Conservation (phyloP, 257 asterid genomes). For the Jacaranda copaia region DNA sequence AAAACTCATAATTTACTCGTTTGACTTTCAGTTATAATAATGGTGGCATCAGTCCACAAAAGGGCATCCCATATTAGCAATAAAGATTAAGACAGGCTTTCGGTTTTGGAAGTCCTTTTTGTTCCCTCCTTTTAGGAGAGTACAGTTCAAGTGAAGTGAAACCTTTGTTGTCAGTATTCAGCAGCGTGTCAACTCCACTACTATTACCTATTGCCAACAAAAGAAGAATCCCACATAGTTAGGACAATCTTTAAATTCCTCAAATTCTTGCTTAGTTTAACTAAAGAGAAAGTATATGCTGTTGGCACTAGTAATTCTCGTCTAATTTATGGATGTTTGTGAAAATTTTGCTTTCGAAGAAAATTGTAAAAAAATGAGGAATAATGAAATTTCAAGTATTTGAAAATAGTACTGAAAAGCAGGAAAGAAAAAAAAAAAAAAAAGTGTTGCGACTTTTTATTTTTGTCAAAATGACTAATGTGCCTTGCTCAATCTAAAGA, state of each 20-base stretch:
- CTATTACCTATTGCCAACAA: slow-evolving; percentile 29
- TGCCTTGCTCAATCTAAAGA: too few species aligned
- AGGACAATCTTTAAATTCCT: slow-evolving; percentile 26
- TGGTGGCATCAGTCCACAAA: not conserved
- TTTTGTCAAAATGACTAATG: too few species aligned
- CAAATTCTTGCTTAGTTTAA: slow-evolving; percentile 31
- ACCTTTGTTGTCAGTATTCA: slow-evolving; percentile 38
- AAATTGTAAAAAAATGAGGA: too few species aligned
- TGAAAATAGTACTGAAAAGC: too few species aligned
- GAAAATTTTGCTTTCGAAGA: too few species aligned
- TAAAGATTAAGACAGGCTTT: slow-evolving; percentile 25
- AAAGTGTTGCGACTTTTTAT: too few species aligned
- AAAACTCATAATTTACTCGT: not conserved
- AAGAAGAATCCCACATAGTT: not conserved
- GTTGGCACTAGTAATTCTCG: slow-evolving; percentile 48
- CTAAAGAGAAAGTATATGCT: slow-evolving; percentile 44
- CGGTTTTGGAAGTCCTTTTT: slow-evolving; percentile 24
- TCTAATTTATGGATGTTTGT: not conserved
- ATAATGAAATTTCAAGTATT: too few species aligned
- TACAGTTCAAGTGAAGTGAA: slow-evolving; percentile 35
- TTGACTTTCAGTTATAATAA: not conserved
- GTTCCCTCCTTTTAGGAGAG: slow-evolving; percentile 40
- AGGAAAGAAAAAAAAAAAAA: too few species aligned
- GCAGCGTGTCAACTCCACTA: slow-evolving; percentile 62
- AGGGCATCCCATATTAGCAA: slow-evolving; percentile 36